Evolutionary conservation across 371 early-diverging fungal species (phyloP).

Genomic region (Funneliformis caledonium): DNA sequence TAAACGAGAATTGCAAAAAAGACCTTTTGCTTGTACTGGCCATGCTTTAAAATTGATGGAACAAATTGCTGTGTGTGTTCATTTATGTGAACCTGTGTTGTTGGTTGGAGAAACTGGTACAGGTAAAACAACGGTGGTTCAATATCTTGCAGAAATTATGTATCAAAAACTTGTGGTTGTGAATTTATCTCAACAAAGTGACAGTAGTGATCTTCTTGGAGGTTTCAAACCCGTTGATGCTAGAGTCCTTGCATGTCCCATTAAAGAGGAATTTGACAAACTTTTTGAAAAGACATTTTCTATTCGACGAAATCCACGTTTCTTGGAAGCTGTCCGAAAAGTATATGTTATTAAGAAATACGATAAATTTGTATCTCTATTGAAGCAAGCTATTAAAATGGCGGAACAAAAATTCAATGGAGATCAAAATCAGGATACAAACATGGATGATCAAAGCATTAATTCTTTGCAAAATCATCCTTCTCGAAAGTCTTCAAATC

Average conservation of each 20-base stretch:
- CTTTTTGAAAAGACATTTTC: conserved; percentile 91
- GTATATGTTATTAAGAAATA: conserved; percentile 78
- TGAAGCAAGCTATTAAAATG: conserved; percentile 76
- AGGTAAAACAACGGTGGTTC: conserved; percentile 99
- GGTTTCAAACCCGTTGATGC: conserved; percentile 97
- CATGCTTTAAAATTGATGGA: conserved; percentile 84
- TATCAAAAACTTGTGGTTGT: conserved; percentile 85
- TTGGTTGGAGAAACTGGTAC: conserved; percentile 99
- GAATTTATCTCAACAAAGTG: conserved; percentile 98
- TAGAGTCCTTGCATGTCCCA: conserved; percentile 75
- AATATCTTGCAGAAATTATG: conserved; percentile 87
- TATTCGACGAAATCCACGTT: conserved; percentile 81
- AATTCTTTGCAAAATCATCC: conserved; percentile 38
- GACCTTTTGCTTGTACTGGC: conserved; percentile 81
- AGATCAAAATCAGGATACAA: conserved; percentile 45
- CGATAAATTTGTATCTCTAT: conserved; percentile 75
- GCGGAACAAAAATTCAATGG: conserved; percentile 63
- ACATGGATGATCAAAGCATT: conserved; percentile 34
- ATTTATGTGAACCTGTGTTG: conserved; percentile 86
- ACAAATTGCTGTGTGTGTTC: conserved; percentile 80
- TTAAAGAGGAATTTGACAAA: conserved; percentile 84
- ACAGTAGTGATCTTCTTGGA: conserved; percentile 96
- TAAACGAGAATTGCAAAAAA: conserved; percentile 49
- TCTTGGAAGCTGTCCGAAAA: conserved; percentile 78
- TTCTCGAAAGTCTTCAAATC: conserved; percentile 42